Base-by-base conservation (phyloP, 2,329 filamentous ascomycete species). In the Aspergillus ochraceus region DNA sequence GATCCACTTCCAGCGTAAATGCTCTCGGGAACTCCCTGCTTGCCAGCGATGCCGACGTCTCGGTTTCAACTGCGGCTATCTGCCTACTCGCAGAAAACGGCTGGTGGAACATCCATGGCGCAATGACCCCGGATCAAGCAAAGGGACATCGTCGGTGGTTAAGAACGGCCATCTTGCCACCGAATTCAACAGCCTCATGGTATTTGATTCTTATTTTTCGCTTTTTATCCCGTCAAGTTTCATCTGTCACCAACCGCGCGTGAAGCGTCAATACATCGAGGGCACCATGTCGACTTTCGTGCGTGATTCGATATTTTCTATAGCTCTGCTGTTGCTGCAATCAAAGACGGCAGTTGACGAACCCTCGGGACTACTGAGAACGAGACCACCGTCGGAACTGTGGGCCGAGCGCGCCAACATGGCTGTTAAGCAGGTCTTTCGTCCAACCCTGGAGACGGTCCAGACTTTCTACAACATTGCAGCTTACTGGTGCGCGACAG, bases 151-250 rank as follows among this genome's bases (percentile, higher is more conserved):
- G 17, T 42, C 17, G 36, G 36, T 42, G 14, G 2, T n/a, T 4
- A 42, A 42, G 8, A 42, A 42, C 8, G 36, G 36, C 17, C 14
- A 42, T 12, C 36, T 42, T n/a, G 14, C 36, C 14, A 42, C 36
- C 5, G 14, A 42, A 14, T 6, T 42, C 6, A 42, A 42, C 17
- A 14, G 36, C 4, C 17, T 42, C 12, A n/a, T 42, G 36, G 14
- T 42, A 5, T n/a, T 42, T 12, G 53, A 55, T 36, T 42, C 26
- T 6, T 55, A 55, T 19, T 49, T 49, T 24, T 4, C 20, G 1
- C 42, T 55, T 14, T 55, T 55, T 24, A 49, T 55, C 12, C 53
- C 53, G n/a, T 55, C 53, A 10, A 36, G 26, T 24, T 55, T 55
- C n/a, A 12, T 55, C 26, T 55, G 26, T 49, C 42, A 47, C 10